Base-by-base conservation (phyloP, 23 red algal species). In the Cyanidioschyzon merolae region DNA sequence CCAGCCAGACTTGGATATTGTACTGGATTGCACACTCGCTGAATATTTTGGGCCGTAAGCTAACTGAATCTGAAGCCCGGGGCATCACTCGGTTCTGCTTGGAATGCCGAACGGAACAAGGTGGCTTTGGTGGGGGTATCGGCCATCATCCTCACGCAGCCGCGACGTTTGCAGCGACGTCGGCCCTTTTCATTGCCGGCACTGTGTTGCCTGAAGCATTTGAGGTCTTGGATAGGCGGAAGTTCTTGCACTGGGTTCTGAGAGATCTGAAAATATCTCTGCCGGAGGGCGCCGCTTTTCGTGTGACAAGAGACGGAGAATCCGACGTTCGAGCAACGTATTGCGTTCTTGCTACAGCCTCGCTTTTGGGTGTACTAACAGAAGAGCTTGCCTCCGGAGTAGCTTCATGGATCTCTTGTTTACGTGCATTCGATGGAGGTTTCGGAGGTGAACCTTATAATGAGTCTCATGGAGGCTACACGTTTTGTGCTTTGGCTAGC, bases 11-110 rank as follows among this genome's bases (percentile, higher is more conserved):
- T 1, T 97, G 93, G 93, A 54, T 89, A 36, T 51, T 57, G 17
- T 97, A 90, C 77, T 97, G 93, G 93, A 88, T 88, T 3, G 26
- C 90, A 30, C 93, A 97, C 78, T 75, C 93, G 2, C 30, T 91
- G 18, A 58, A 91, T 74, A 37, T 97, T 2, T 80, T 97, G 27
- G 39, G 39, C 0, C 58, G 41, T 34, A 3, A 34, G 7, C 54
- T 71, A 26, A 81, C 45, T 0, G 45, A 24, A 7, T 39, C 59
- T 3, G 78, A 81, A 29, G 7, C 37, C 0, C 68, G 21, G 26
- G 51, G 27, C 17, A 76, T 96, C 37, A 40, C 79, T 0, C 12
- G 32, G 16, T 40, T 68, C 2, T 68, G 50, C 21, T 59, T 37
- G 34, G 37, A 57, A 7, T 39, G 41, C 29, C 37, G 75, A 15